Evolutionary conservation across 352 stramenopile genomes (phyloP).

Genomic region (Hyaloperonospora brassicae): DNA sequence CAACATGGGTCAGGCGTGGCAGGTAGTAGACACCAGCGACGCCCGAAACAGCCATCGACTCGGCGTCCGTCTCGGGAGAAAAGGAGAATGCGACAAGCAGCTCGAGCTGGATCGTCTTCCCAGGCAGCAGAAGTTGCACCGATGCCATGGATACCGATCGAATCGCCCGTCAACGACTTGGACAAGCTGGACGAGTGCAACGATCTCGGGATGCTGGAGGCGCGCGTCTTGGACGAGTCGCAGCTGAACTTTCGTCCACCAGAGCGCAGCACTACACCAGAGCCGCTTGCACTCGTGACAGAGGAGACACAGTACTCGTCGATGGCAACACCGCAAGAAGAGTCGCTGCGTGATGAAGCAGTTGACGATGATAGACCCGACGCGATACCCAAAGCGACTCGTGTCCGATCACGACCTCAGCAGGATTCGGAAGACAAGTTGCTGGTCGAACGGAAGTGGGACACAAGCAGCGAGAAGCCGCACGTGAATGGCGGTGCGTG

Average conservation of each 20-base stretch:
- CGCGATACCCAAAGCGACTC: slow-evolving; percentile 1
- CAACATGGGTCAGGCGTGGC: slow-evolving; percentile 21
- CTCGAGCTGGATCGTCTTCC: slow-evolving; percentile 3
- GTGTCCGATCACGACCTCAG: slow-evolving; percentile 7
- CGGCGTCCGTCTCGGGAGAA: slow-evolving; percentile 36
- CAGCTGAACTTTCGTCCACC: slow-evolving; percentile 44
- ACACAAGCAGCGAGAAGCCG: slow-evolving; percentile 5
- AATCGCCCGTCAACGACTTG: slow-evolving; percentile 16
- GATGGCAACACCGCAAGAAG: neutral
- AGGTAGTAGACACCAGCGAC: slow-evolving; percentile 28
- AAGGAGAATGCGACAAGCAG: slow-evolving; percentile 12
- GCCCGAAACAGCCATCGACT: slow-evolving; percentile 35
- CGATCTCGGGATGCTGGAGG: slow-evolving; percentile 45
- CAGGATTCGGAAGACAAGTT: slow-evolving; percentile 7
- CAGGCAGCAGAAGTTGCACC: slow-evolving; percentile 11
- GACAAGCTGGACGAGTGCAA: slow-evolving; percentile 33
- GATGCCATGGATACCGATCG: slow-evolving; percentile 46
- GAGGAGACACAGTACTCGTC: slow-evolving; percentile 20
- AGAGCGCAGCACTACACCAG: slow-evolving; percentile 49
- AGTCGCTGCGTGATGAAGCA: slow-evolving; percentile 2
- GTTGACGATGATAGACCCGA: slow-evolving; percentile 10
- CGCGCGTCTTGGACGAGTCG: slow-evolving; percentile 38
- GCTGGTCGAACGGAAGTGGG: slow-evolving; percentile 14
- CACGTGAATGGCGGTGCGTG: slow-evolving; percentile 1
- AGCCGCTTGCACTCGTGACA: slow-evolving; percentile 30